Evolutionary conservation across 345 rosid genomes (phyloP).

Genomic region (Odontarrhena argentea): DNA sequence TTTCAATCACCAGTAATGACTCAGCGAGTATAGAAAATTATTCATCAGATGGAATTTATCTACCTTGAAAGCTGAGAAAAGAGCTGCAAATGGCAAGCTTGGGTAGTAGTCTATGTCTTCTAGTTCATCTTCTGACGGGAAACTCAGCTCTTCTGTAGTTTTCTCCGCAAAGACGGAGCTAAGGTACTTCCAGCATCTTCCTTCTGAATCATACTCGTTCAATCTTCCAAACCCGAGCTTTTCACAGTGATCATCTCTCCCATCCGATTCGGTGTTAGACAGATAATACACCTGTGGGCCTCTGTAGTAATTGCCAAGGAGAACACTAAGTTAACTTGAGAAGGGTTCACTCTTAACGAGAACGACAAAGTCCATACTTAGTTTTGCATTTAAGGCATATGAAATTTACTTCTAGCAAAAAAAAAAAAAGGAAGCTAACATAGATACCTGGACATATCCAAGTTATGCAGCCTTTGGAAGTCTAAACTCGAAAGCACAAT

Average conservation of each 20-base stretch:
- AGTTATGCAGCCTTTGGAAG: constrained; percentile 79
- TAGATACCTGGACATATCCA: constrained; percentile 79
- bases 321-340: constrained; percentile 13
- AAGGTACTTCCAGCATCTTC: constrained; percentile 85
- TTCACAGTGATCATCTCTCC: constrained; percentile 75
- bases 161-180: constrained; percentile 61
- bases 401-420: not conserved
- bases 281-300: constrained; percentile 74
- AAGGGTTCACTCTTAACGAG: not conserved
- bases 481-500: constrained; percentile 82
- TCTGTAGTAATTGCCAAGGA: constrained; percentile 45
- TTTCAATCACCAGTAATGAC: constrained; percentile 3
- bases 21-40: not conserved
- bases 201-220: constrained; percentile 67
- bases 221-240: constrained; percentile 76
- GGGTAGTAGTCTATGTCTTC: constrained; percentile 88
- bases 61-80: constrained; percentile 89
- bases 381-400: not conserved
- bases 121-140: constrained; percentile 74
- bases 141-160: constrained; percentile 39
- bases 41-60: not conserved
- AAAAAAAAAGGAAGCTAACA: not conserved
- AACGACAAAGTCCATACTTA: not conserved
- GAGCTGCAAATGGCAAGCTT: constrained; percentile 93
- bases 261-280: constrained; percentile 59